Base-by-base conservation (phyloP, 768 basidiomycete genomes). In the Suillus americanus region DNA sequence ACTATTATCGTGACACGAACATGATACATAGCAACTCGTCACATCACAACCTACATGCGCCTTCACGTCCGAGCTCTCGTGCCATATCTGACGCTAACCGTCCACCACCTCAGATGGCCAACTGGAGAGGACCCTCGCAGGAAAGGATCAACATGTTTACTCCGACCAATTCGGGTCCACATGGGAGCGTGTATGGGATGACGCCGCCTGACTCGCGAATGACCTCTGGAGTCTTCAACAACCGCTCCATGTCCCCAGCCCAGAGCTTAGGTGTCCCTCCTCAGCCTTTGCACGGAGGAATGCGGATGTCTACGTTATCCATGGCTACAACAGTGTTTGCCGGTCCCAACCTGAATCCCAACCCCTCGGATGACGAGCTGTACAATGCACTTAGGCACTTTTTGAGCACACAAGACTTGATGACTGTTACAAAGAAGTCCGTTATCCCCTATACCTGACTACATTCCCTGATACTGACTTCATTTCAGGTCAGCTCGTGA, bases 371-470 rank as follows among this genome's bases (percentile, higher is more conserved):
- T 68, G 87, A 88, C 16, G 88, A 88, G 67, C 68, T 90, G 51
- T 78, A 87, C 67, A 80, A 73, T 18, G 82, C 85, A 20, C 75
- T 90, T 20, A 79, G 85, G 61, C 79, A 79, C 28, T 88, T 86
- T 70, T 70, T 91, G 63, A 84, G 86, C 60, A 84, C 85, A 28
- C 87, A 89, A 69, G 87, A 91, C 72, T 72, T 89, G 67, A 89
- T 90, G 89, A 82, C 81, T n/a, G 86, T 90, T 54, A 87, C 86
- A 67, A 88, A 88, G 80, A 87, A 86, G 84, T 88, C 68, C 70
- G 86, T 79, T 12, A 10, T 41, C 3, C 59, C 2, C 14, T 51
- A 53, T 33, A 61, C 48, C 12, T n/a, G 46, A 9, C 54, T 25
- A 23, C 63, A 37, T 35, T 7, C 3, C 9, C 10, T 14, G 0